Base-by-base conservation (phyloP, 352 stramenopile species). In the Aphanomyces euteiches region DNA sequence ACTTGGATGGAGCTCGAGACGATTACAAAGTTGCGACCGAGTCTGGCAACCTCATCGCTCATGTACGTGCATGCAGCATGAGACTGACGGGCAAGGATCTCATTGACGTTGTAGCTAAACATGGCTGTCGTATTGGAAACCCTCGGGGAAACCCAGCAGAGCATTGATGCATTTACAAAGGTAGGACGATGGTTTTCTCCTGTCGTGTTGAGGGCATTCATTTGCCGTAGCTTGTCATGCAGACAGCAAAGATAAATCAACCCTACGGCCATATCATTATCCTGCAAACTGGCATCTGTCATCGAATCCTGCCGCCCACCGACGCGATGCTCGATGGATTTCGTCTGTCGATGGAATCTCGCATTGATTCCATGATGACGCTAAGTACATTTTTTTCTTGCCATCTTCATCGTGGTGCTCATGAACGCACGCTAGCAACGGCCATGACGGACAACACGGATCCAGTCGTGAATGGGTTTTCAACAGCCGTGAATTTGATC, bases 201-300 rank as follows among this genome's bases (percentile, higher is more conserved):
- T 28, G 28, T 28, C 28, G n/a, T n/a, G n/a, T 28, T 28, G 10
- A 50, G 10, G 43, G 15, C 17, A 28, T 4, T 47, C 68, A 8
- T 21, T 60, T 60, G n/a, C 7, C 56, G 7, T 47, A 84, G 78
- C 73, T 85, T 60, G 56, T 84, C 13, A 72, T 63, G 17, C 47
- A n/a, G 38, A 54, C n/a, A 7, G 59, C n/a, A 7, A n/a, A 19
- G 7, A 19, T 17, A n/a, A 0, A 39, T 38, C 38, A 56, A 12
- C 37, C 59, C 0, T n/a, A 19, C 7, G 37, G 43, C 39, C 59
- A 56, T 7, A 17, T 67, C 17, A 12, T 28, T 12, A 56, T 90
- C 8, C 87, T 89, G 82, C 80, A 77, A 67, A 78, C 81, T 5
- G 90, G 81, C 0, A 83, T 91, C 13, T 56, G 91, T 17, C 85